These are phyloP conservation scores for Tetracladium maxilliforme DNA, from an alignment of 2,329 filamentous ascomycete species.

Conservation along the genomic window DNA sequence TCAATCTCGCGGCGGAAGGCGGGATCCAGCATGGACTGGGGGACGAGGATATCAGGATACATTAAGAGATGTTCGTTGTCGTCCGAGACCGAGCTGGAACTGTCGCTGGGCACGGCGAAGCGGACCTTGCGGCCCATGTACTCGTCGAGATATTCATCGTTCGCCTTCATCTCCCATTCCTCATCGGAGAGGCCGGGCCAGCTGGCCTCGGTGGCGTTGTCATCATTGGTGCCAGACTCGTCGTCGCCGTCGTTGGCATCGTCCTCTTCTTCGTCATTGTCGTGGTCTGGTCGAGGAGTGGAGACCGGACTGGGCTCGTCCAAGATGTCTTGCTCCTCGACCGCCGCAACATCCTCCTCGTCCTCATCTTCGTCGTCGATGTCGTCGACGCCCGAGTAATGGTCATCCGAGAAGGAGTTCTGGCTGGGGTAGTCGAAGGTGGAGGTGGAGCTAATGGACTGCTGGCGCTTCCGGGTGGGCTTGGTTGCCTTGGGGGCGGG, in stretches of 20 bases:
- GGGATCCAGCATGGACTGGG: slow-evolving; percentile 59
- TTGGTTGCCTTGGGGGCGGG: slow-evolving; percentile 17
- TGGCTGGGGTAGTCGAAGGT: slow-evolving; percentile 34
- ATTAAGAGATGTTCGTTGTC: too few relatives aligned
- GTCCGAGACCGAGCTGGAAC: slow-evolving; percentile 47
- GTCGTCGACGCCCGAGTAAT: slow-evolving; percentile 64
- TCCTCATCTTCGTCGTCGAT: slow-evolving; percentile 71
- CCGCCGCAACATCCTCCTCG: slow-evolving; percentile 61
- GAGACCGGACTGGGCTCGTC: slow-evolving; percentile 11
- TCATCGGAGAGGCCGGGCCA: slow-evolving; percentile 6
- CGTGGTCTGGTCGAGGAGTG: slow-evolving; percentile 13
- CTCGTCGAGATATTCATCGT: slow-evolving; percentile 4
- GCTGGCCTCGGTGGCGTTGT: slow-evolving; percentile 8
- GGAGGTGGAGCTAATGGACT: slow-evolving; percentile 28
- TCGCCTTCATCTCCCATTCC: slow-evolving; percentile 4
- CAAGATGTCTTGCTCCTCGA: slow-evolving; percentile 65
- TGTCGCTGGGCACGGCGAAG: slow-evolving; percentile 57
- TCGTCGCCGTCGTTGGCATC: slow-evolving; percentile 4
- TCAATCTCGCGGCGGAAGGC: slow-evolving; percentile 62
- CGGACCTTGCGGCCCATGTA: slow-evolving; percentile 27
- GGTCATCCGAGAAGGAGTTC: slow-evolving; percentile 46
- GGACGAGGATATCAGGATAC: slow-evolving; percentile 66
- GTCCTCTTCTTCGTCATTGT: slow-evolving; percentile 20
- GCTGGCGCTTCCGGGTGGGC: slow-evolving; percentile 5
- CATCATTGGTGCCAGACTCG: slow-evolving; percentile 25